Conservation (phyloP, 306 rosid species). For the Dryas drummondii region DNA sequence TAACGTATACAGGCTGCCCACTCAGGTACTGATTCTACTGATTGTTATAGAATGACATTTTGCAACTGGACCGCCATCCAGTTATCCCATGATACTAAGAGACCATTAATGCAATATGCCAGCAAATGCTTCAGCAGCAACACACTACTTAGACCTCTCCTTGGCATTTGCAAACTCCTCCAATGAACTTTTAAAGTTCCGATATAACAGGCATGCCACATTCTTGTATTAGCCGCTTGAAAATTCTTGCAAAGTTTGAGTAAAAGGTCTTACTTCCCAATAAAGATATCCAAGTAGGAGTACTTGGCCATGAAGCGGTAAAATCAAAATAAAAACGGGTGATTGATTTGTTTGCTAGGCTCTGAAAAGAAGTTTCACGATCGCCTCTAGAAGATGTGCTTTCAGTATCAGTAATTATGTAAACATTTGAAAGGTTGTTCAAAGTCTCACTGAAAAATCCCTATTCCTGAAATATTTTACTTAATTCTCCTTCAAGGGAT, state of each 20-base stretch:
- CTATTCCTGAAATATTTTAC: slow-evolving; percentile 85
- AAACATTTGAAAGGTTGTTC: slow-evolving; percentile 93
- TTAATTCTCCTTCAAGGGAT: slow-evolving; percentile 81
- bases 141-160: slow-evolving; percentile 98
- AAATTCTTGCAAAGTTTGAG: slow-evolving; percentile 89
- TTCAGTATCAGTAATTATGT: slow-evolving; percentile 75
- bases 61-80: slow-evolving; percentile 89
- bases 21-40: slow-evolving; percentile 94
- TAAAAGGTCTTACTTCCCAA: slow-evolving; percentile 81
- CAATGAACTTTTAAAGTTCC: slow-evolving; percentile 66
- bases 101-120: slow-evolving; percentile 87
- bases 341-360: slow-evolving; percentile 92
- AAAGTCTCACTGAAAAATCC: slow-evolving; percentile 88
- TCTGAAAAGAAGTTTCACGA: slow-evolving; percentile 85
- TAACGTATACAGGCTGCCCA: slow-evolving; percentile 96
- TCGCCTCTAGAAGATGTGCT: slow-evolving; percentile 68
- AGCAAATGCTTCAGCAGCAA: slow-evolving; percentile 97
- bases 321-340: slow-evolving; percentile 94
- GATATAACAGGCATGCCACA: slow-evolving; percentile 81
- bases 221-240: slow-evolving; percentile 90
- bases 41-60: slow-evolving; percentile 72
- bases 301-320: slow-evolving; percentile 99
- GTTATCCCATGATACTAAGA: slow-evolving; percentile 74
- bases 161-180: slow-evolving; percentile 84
- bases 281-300: slow-evolving; percentile 92